Base-by-base conservation (phyloP, 768 basidiomycete species). In the Sporobolomyces phaffii region DNA sequence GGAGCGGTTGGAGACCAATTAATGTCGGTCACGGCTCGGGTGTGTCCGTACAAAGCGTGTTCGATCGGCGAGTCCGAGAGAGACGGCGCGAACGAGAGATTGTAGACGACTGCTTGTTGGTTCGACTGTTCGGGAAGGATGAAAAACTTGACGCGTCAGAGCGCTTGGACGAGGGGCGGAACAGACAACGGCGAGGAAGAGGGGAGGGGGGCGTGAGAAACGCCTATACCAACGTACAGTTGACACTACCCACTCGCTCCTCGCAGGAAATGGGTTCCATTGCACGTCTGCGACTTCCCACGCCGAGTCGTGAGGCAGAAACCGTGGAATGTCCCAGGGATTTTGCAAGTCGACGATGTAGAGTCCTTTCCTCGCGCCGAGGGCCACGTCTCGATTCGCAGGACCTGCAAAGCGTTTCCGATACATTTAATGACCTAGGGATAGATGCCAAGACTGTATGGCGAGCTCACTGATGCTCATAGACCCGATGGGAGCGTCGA, bases 21-120 rank as follows among this genome's bases (percentile, higher is more conserved):
- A 75, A 98, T 90, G 75, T 99, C 96, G 5, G 96, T 97, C 60
- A 99, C 92, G 7, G 92, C 91, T 49, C 94, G 86, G 68, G 91
- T 90, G 75, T 99, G 96, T 1, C 89, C 87, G 66, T 87, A 86
- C 7, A 97, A 81, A 36, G 90, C 86, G 65, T 89, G 85, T 72
- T 91, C 83, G 38, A 99, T 90, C 3, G 87, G 86, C 2, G 87
- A 87, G 20, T 85, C 85, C 20, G 81, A 77, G 47, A 87, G 80
- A 60, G 71, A 47, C 5, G 57, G 57, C 8, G 64, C 56, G 6
- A 65, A 36, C 9, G 84, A 77, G n/a, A 97, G 80, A 78, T 98
- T 96, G 94, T 96, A 99, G 64, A 99, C 90, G 4, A 99, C 82
- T 47, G 91, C 82, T 76, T 91, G 91, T 79, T 91, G 89, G 53